A percentile compares a stretch with the other conserved stretches of the same genome.
phyloP scores from a whole-genome alignment of 2,329 filamentous ascomycete genomes.

The Drechslera avenae region DNA sequence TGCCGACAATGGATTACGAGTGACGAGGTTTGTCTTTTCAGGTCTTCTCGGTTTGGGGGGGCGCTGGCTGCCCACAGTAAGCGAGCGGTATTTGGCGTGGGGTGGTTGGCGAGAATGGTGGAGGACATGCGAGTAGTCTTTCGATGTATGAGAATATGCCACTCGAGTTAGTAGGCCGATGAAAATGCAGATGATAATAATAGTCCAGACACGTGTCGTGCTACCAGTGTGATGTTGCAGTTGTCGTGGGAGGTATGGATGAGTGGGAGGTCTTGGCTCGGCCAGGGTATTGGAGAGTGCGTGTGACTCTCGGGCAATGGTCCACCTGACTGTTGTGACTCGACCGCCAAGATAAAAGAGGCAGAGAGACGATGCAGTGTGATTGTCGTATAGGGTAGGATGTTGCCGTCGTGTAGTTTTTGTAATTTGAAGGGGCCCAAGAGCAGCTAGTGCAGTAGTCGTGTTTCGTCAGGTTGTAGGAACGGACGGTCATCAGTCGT shows the following conservation, averaged over 20 bases:
- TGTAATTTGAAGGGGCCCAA: not conserved
- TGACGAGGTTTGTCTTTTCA: conserved; percentile 30
- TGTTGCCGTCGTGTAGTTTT: not conserved
- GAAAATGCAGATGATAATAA: conserved; percentile 19
- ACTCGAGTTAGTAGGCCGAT: conserved; percentile 11
- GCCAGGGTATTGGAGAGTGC: not conserved
- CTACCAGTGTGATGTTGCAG: conserved; percentile 7
- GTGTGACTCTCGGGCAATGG: too few relatives aligned
- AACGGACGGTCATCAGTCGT: not conserved
- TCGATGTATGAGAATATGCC: conserved; percentile 29
- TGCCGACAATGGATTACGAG: conserved; percentile 27
- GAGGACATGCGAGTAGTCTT: conserved; percentile 10
- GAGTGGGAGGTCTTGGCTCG: conserved; percentile 2
- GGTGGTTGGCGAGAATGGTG: conserved; percentile 5
- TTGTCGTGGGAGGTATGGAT: not conserved
- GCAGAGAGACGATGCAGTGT: not conserved
- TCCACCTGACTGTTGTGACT: too few relatives aligned
- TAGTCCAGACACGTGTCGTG: conserved; percentile 1
- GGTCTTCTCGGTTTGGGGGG: conserved; percentile 19
- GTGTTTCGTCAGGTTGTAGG: conserved; percentile 1
- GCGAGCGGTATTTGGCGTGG: conserved; percentile 9
- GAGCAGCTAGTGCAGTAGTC: not conserved
- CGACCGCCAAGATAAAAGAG: not conserved
- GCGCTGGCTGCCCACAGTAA: conserved; percentile 4
- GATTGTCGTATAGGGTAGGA: not conserved